Percentiles rank a stretch among this genome's conserved stretches.
These are phyloP conservation scores for Clavariopsis aquatica DNA, from an alignment of 495 filamentous ascomycete genomes.

Conservation along the genomic window DNA sequence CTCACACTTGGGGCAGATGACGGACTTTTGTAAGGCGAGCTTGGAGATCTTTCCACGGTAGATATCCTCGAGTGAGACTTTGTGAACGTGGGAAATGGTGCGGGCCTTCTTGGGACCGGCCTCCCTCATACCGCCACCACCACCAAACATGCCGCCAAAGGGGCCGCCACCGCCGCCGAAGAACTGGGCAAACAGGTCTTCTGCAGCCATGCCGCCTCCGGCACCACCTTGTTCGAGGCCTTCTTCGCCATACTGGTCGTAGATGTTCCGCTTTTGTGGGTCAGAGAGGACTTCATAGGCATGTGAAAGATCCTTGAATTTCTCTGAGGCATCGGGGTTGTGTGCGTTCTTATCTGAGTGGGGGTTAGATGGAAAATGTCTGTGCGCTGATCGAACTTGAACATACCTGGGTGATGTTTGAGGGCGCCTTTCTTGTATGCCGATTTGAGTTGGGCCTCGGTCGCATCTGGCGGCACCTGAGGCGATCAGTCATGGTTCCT, in stretches of 20 bases:
- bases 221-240: conserved; percentile 86
- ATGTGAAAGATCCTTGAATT: conserved; percentile 96
- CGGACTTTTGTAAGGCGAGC: conserved; percentile 92
- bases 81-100: conserved; percentile 96
- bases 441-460: conserved; percentile 79
- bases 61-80: conserved; percentile 95
- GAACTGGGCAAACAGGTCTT: conserved; percentile 97
- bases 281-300: conserved; percentile 95
- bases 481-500: conserved; percentile 31
- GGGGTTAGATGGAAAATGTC: not conserved
- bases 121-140: conserved; percentile 72
- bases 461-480: conserved; percentile 70
- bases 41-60: conserved; percentile 98
- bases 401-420: conserved; percentile 85
- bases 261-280: conserved; percentile 82
- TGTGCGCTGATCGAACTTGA: not conserved
- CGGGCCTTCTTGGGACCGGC: conserved; percentile 89
- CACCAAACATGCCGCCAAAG: conserved; percentile 82
- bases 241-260: conserved; percentile 97
- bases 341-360: conserved; percentile 87
- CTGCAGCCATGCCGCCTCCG: conserved; percentile 86
- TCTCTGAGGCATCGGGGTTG: conserved; percentile 90
- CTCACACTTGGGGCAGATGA: conserved; percentile 94
- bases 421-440: conserved; percentile 89
- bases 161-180: conserved; percentile 82